These are phyloP conservation scores for Cyclospora cayetanensis DNA, from an alignment of 169 alveolate species.

Conservation along the genomic window DNA sequence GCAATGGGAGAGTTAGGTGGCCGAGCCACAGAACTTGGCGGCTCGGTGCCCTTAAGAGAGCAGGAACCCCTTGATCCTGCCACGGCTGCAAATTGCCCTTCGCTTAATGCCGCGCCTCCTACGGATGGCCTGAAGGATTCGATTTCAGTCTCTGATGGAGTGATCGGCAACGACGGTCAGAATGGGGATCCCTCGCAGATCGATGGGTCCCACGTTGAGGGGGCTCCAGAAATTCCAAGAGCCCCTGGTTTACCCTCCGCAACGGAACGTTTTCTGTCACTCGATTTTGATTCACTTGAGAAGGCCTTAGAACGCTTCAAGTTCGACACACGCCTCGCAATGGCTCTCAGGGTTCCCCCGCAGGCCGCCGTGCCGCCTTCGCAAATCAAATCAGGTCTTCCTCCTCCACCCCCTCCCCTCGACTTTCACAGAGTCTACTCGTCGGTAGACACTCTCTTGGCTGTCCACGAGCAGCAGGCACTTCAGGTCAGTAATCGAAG, in stretches of 20 bases:
- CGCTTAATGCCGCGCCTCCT: too few species aligned
- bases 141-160: not conserved
- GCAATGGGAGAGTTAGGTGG: too few species aligned
- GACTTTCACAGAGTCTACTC: constrained; percentile 15
- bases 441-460: constrained; percentile 13
- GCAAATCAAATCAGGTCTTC: not conserved
- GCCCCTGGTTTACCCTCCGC: not conserved
- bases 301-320: constrained; percentile 19
- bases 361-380: not conserved
- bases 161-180: not conserved
- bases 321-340: constrained; percentile 11
- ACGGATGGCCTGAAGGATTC: not conserved
- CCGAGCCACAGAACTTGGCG: too few species aligned
- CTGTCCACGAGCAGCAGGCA: constrained; percentile 53
- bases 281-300: not conserved
- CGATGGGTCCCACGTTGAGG: not conserved
- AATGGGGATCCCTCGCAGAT: not conserved
- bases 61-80: too few species aligned
- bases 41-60: too few species aligned
- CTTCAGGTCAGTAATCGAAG: constrained; percentile 50
- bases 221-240: not conserved
- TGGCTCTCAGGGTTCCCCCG: constrained; percentile 22
- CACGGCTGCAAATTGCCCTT: too few species aligned
- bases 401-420: constrained; percentile 36
- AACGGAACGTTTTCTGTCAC: constrained; percentile 8